A percentile compares a stretch with the other conserved stretches of the same genome.
Conservation (phyloP, 2,329 filamentous ascomycete species). For the Pseudogymnoascus verrucosus region DNA sequence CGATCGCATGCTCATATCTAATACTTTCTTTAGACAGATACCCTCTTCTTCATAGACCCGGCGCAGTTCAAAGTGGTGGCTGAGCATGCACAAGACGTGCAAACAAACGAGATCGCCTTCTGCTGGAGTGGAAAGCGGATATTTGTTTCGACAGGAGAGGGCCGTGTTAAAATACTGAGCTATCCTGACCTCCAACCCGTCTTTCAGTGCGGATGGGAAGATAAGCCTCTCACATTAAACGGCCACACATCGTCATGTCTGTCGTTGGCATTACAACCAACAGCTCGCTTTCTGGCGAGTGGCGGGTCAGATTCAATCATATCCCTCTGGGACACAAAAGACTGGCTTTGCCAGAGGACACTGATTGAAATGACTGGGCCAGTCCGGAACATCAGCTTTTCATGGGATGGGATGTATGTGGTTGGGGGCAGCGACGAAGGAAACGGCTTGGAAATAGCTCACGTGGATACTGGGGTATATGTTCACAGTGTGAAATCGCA, state of each 20-base stretch:
- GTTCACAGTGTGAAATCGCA: constrained; percentile 64
- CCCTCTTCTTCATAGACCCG: constrained; percentile 55
- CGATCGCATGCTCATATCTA: constrained; percentile 45
- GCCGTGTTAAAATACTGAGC: constrained; percentile 60
- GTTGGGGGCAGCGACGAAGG: constrained; percentile 68
- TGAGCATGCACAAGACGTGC: constrained; percentile 51
- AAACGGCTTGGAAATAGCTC: constrained; percentile 58
- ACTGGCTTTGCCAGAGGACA: constrained; percentile 69
- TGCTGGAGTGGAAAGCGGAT: constrained; percentile 65
- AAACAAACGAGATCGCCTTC: constrained; percentile 67
- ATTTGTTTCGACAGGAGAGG: constrained; percentile 63
- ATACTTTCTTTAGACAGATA: constrained; percentile 49
- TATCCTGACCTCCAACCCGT: constrained; percentile 57
- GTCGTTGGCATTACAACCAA: constrained; percentile 60
- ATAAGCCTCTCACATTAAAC: constrained; percentile 51
- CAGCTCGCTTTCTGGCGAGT: constrained; percentile 63
- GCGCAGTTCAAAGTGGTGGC: constrained; percentile 46
- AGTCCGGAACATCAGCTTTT: constrained; percentile 64
- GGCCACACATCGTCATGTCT: constrained; percentile 69
- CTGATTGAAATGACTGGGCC: constrained; percentile 61
- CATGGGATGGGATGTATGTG: constrained; percentile 68
- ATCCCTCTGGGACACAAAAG: constrained; percentile 67
- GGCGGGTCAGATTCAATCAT: constrained; percentile 70
- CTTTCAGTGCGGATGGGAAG: constrained; percentile 34
- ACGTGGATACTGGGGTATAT: constrained; percentile 66